These are phyloP conservation scores for Avena insularis DNA, from an alignment of 176 grass and related monocot genomes.

Conservation along the genomic window DNA sequence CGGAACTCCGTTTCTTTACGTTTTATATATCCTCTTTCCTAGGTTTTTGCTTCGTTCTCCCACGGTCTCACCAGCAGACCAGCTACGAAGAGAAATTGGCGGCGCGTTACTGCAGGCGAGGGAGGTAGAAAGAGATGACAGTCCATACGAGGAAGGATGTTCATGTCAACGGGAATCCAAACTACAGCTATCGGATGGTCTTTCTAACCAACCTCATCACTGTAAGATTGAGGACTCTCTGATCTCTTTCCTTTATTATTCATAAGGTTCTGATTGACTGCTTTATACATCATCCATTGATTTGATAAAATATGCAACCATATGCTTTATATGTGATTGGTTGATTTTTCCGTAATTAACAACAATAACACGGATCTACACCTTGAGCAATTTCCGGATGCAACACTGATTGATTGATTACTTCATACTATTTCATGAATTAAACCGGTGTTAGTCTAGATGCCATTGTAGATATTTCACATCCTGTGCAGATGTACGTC, in stretches of 20 bases:
- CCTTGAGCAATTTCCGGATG: background rate
- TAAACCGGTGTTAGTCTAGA: background rate
- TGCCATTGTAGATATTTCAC: background rate
- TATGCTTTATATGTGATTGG: background rate
- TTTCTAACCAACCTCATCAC: background rate
- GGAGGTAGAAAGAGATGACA: background rate
- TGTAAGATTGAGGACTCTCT: background rate
- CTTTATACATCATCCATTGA: background rate
- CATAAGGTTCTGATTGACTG: background rate
- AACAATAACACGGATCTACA: background rate
- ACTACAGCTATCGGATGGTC: slow-evolving; percentile 13
- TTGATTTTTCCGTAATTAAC: background rate
- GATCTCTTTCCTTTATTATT: no score
- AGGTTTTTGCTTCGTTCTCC: background rate
- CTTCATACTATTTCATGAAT: background rate
- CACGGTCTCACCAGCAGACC: no score
- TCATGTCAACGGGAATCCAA: background rate
- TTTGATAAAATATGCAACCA: background rate
- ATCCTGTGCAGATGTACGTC: background rate
- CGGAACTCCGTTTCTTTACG: no score
- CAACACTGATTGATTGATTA: background rate
- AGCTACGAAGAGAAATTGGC: background rate
- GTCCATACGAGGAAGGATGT: background rate
- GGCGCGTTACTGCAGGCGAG: background rate
- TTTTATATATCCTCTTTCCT: background rate